Evolutionary conservation across 345 rosid species (phyloP).

Genomic region (Raphanus raphanistrum): DNA sequence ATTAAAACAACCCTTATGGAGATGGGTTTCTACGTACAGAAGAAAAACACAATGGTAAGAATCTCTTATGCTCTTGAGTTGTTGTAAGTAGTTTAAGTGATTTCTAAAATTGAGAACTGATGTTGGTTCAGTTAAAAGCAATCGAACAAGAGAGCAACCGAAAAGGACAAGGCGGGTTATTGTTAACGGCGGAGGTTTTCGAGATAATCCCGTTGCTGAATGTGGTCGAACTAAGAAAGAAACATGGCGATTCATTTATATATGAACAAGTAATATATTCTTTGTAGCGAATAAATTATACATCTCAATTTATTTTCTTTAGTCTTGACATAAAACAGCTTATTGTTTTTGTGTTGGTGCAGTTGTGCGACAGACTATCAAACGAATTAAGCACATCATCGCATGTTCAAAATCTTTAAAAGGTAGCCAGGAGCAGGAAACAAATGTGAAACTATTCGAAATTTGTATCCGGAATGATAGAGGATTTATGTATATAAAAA

Average conservation of each 20-base stretch:
- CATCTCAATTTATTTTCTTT: neutral
- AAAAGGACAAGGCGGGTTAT: conserved; percentile 41
- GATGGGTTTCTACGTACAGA: conserved; percentile 83
- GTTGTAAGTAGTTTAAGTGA: neutral
- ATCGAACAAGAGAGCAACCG: conserved; percentile 50
- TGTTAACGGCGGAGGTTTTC: conserved; percentile 73
- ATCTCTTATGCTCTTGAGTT: neutral
- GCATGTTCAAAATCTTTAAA: conserved; percentile 16
- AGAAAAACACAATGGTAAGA: conserved; percentile 70
- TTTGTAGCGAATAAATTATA: neutral
- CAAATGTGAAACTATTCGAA: neutral
- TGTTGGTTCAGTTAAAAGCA: conserved; percentile 60
- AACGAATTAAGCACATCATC: conserved; percentile 52
- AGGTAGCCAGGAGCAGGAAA: conserved; percentile 3
- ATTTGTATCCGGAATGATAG: neutral
- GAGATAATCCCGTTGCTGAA: conserved; percentile 65
- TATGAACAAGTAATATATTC: conserved; percentile 67
- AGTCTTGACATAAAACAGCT: neutral
- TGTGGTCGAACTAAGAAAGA: conserved; percentile 75
- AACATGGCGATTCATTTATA: conserved; percentile 59
- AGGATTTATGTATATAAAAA: neutral
- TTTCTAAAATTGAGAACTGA: neutral
- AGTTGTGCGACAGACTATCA: conserved; percentile 70
- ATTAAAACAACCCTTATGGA: conserved; percentile 53
- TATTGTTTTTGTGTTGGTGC: conserved; percentile 30